Percentiles rank a stretch among this genome's conserved stretches.
These are phyloP conservation scores for Populus deltoides DNA, from an alignment of 345 rosid genomes.

Conservation along the genomic window DNA sequence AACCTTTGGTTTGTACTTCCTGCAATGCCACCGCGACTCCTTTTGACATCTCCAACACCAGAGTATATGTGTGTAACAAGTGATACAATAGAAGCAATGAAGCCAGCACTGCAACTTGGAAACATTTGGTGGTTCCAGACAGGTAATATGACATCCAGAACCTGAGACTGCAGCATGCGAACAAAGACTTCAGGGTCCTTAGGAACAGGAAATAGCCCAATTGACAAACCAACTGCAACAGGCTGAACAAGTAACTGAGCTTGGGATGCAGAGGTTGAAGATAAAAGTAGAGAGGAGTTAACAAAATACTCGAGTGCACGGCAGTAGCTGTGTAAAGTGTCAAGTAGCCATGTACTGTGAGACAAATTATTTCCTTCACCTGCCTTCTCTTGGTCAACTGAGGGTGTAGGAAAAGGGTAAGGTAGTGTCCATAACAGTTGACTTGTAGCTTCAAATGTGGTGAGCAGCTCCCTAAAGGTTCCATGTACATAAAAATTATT, in stretches of 20 bases:
- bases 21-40: conserved; percentile 57
- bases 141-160: conserved; percentile 79
- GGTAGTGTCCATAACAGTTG: conserved; percentile 84
- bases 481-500: conserved; percentile 91
- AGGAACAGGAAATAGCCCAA: conserved; percentile 87
- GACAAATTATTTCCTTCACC: conserved; percentile 63
- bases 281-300: conserved; percentile 64
- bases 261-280: conserved; percentile 70
- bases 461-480: conserved; percentile 81
- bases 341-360: conserved; percentile 69
- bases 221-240: conserved; percentile 77
- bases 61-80: conserved; percentile 77
- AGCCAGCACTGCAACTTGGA: conserved; percentile 71
- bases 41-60: conserved; percentile 84
- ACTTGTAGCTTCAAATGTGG: conserved; percentile 95
- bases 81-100: conserved; percentile 68
- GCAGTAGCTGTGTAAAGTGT: conserved; percentile 79
- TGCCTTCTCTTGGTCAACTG: conserved; percentile 60
- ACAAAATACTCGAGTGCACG: conserved; percentile 82
- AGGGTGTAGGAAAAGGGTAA: conserved; percentile 44
- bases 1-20: conserved; percentile 71
- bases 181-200: conserved; percentile 88
- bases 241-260: conserved; percentile 90
- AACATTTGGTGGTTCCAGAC: conserved; percentile 85
- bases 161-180: conserved; percentile 84